Evolutionary conservation across 2,329 filamentous ascomycete genomes (phyloP).

Genomic region (Talaromyces sp.): DNA sequence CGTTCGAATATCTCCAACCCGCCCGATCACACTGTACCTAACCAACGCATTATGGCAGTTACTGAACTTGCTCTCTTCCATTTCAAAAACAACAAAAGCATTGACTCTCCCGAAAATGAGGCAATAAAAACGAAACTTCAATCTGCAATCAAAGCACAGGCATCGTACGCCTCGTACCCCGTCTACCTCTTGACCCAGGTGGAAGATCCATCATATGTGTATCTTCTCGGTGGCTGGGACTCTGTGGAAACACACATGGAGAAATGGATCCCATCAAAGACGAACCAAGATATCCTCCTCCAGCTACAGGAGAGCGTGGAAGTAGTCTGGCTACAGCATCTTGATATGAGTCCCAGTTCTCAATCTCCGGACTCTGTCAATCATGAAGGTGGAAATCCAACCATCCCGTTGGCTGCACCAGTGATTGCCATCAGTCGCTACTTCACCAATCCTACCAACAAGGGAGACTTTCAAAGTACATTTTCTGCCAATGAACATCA

Average conservation of each 20-base stretch:
- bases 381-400: neutral
- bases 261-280: constrained; percentile 39
- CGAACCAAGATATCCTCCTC: constrained; percentile 39
- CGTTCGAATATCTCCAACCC: too few species aligned
- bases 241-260: constrained; percentile 39
- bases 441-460: constrained; percentile 24
- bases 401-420: constrained; percentile 26
- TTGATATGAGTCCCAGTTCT: constrained; percentile 32
- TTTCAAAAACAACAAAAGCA: constrained; percentile 23
- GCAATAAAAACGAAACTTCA: constrained; percentile 28
- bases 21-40: too few species aligned
- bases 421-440: constrained; percentile 32
- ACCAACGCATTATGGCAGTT: constrained; percentile 22
- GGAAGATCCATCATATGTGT: constrained; percentile 41
- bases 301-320: constrained; percentile 33
- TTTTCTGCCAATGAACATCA: constrained; percentile 24
- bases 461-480: constrained; percentile 22
- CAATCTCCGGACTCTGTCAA: neutral
- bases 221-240: constrained; percentile 45
- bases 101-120: constrained; percentile 18
- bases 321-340: constrained; percentile 43
- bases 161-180: constrained; percentile 30
- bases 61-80: constrained; percentile 46
- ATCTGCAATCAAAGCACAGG: constrained; percentile 35
- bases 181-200: constrained; percentile 41